Conservation (phyloP, 768 basidiomycete genomes). For the Neoboletus subvelutipes region DNA sequence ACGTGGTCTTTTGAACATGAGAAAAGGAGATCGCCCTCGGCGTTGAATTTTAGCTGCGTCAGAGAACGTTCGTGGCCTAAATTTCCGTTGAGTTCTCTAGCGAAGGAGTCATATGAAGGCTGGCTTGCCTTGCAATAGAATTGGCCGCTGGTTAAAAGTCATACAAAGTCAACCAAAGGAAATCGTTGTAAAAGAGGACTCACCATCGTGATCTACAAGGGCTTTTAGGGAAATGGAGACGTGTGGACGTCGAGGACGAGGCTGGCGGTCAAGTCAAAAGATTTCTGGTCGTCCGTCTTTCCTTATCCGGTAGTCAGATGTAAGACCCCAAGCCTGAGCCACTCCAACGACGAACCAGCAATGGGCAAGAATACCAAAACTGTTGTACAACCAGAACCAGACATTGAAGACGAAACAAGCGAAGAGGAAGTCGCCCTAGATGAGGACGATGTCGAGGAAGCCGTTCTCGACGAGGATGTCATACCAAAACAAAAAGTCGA, state of each 20-base stretch:
- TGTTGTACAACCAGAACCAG: conserved; percentile 8
- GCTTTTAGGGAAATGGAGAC: background rate
- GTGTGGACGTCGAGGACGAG: background rate
- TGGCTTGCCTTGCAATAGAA: conserved; percentile 61
- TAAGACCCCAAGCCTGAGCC: too few species aligned
- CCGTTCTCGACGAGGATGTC: conserved; percentile 70
- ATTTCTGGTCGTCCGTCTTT: conserved; percentile 11
- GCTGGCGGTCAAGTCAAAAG: conserved; percentile 16
- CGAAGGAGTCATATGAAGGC: conserved; percentile 1
- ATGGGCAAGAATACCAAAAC: conserved; percentile 18
- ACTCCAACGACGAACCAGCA: background rate
- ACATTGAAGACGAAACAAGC: conserved; percentile 27
- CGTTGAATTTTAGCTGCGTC: conserved; percentile 97
- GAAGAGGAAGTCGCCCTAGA: conserved; percentile 58
- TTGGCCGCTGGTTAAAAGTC: conserved; percentile 53
- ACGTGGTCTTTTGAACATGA: conserved; percentile 93
- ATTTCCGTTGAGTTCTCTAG: conserved; percentile 17
- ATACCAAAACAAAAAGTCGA: conserved; percentile 70
- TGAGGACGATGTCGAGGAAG: conserved; percentile 70
- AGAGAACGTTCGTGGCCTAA: conserved; percentile 94
- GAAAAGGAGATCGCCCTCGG: conserved; percentile 94
- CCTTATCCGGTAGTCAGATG: conserved; percentile 21
- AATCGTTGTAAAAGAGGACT: background rate
- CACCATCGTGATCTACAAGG: conserved; percentile 16
- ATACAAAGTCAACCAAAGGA: background rate